phyloP scores from a whole-genome alignment of 331 rosid genomes.

The Cydonia oblonga region DNA sequence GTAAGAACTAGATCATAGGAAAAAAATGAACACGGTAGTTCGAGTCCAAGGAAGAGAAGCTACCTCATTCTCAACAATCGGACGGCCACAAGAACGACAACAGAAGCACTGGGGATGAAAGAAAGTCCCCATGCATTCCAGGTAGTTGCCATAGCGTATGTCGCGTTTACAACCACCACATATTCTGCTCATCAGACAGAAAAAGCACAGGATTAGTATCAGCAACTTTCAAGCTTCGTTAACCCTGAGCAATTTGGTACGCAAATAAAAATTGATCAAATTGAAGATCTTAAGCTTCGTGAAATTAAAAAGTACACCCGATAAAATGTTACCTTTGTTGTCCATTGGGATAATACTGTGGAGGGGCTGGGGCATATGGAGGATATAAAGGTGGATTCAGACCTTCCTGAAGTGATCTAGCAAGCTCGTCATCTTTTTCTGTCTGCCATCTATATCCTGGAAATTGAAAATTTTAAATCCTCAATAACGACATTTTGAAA shows the following conservation, averaged over 20 bases:
- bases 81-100: slow-evolving; percentile 60
- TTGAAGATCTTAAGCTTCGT: not conserved
- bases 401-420: slow-evolving; percentile 35
- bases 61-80: slow-evolving; percentile 90
- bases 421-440: slow-evolving; percentile 37
- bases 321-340: slow-evolving; percentile 29
- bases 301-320: not conserved
- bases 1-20: slow-evolving; percentile 27
- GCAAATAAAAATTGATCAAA: not conserved
- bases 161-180: slow-evolving; percentile 74
- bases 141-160: slow-evolving; percentile 53
- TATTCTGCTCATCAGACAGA: slow-evolving; percentile 23
- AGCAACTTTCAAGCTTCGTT: not conserved
- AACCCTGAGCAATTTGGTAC: not conserved
- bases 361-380: slow-evolving; percentile 32
- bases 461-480: not conserved
- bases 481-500: not conserved
- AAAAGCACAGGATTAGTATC: not conserved
- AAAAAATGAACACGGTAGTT: not conserved
- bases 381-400: slow-evolving; percentile 36
- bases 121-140: slow-evolving; percentile 65
- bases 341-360: slow-evolving; percentile 32
- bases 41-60: not conserved
- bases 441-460: slow-evolving; percentile 46
- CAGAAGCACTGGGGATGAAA: slow-evolving; percentile 84